These are phyloP conservation scores for Gloeostereum incarnatum DNA, from an alignment of 768 basidiomycete species.

Conservation along the genomic window DNA sequence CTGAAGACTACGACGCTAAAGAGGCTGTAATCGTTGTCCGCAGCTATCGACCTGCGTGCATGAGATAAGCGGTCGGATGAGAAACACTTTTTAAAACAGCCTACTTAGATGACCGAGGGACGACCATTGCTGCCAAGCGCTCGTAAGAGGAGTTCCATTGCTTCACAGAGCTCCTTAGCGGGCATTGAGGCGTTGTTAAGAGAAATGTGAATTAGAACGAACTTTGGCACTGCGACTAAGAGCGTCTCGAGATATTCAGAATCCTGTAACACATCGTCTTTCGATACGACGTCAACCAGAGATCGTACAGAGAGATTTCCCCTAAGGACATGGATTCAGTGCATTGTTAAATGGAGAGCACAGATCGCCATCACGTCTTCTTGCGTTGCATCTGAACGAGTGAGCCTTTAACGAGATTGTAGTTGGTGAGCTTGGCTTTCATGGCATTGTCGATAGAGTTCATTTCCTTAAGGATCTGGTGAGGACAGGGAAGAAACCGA, in stretches of 20 bases:
- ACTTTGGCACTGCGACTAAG: conserved; percentile 93
- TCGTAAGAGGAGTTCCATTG: conserved; percentile 92
- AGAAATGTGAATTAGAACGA: conserved; percentile 16
- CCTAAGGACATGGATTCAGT: conserved; percentile 27
- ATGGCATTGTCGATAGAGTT: conserved; percentile 88
- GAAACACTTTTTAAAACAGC: too few relatives aligned
- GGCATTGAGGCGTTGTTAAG: conserved; percentile 14
- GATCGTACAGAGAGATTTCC: conserved; percentile 93
- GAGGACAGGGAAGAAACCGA: background rate
- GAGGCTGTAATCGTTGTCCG: conserved; percentile 85
- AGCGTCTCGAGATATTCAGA: conserved; percentile 94
- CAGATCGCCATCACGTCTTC: conserved; percentile 53
- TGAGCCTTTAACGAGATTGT: conserved; percentile 91
- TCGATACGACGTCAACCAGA: conserved; percentile 74
- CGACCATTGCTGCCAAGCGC: conserved; percentile 79
- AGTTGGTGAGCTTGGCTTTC: conserved; percentile 85
- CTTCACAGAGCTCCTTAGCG: conserved; percentile 59
- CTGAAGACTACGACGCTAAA: conserved; percentile 85
- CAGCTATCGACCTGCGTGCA: conserved; percentile 50
- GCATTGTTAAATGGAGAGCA: conserved; percentile 3
- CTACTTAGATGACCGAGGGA: conserved; percentile 85
- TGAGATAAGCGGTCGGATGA: too few relatives aligned
- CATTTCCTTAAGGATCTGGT: conserved; percentile 66
- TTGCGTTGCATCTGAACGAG: conserved; percentile 90
- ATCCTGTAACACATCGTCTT: conserved; percentile 74